phyloP scores from a whole-genome alignment of 139 green algal species.

The Chlorella sp. region DNA sequence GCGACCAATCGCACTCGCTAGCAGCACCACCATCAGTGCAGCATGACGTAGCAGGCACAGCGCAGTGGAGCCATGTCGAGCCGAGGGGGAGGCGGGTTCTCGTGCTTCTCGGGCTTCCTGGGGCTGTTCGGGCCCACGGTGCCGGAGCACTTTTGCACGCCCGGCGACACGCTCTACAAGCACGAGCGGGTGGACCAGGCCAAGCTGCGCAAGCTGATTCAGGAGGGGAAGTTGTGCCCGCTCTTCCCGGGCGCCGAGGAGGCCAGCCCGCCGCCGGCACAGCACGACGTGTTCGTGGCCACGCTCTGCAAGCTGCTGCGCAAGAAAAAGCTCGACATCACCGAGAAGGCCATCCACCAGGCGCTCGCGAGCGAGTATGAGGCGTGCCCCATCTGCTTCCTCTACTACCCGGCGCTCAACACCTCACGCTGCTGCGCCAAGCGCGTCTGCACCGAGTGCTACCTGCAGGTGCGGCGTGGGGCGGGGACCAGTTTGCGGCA shows the following conservation, averaged over 20 bases:
- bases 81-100: too few species aligned
- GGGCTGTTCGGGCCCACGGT: neutral
- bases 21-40: too few species aligned
- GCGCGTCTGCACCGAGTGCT: slow-evolving; percentile 61
- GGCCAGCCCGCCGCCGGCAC: neutral
- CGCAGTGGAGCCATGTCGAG: too few species aligned
- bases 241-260: slow-evolving; percentile 34
- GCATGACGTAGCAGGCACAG: too few species aligned
- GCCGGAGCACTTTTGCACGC: neutral
- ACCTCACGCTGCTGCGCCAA: slow-evolving; percentile 48
- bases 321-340: neutral
- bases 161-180: neutral
- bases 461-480: slow-evolving; percentile 33
- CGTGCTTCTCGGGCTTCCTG: too few species aligned
- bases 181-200: neutral
- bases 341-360: too few species aligned
- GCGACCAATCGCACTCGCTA: too few species aligned
- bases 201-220: slow-evolving; percentile 28
- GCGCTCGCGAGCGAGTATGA: too few species aligned
- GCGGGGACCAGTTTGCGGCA: too few species aligned
- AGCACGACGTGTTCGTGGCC: neutral
- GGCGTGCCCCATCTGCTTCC: slow-evolving; percentile 65
- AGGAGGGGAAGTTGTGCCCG: slow-evolving; percentile 30
- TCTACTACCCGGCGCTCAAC: slow-evolving; percentile 55
- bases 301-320: neutral